Evolutionary conservation across 306 rosid species (phyloP).

Genomic region (Pachyrhizus erosus): DNA sequence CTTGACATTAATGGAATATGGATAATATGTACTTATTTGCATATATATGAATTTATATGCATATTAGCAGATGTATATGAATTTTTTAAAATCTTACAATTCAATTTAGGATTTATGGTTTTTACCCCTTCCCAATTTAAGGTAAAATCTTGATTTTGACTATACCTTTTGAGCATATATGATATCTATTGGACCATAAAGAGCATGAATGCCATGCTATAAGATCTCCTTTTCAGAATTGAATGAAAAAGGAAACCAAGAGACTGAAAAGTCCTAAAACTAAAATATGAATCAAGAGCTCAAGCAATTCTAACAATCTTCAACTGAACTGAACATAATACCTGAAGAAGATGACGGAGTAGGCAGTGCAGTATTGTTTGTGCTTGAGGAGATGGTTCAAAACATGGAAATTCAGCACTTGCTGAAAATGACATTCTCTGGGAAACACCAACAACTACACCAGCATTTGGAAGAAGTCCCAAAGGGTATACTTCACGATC

Average conservation of each 20-base stretch:
- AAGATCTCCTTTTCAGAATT: slow-evolving; percentile 13
- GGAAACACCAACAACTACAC: slow-evolving; percentile 93
- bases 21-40: not conserved
- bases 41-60: not conserved
- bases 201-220: not conserved
- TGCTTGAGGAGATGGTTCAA: slow-evolving; percentile 99
- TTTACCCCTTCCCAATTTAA: not conserved
- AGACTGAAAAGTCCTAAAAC: slow-evolving; percentile 14
- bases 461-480: slow-evolving; percentile 98
- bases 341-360: slow-evolving; percentile 98
- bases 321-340: slow-evolving; percentile 44
- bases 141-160: not conserved
- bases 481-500: slow-evolving; percentile 98
- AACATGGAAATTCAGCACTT: slow-evolving; percentile 96
- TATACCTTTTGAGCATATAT: not conserved
- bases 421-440: slow-evolving; percentile 97
- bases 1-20: not conserved
- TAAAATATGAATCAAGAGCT: not conserved
- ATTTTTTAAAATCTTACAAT: not conserved
- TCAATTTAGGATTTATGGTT: not conserved
- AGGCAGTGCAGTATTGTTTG: slow-evolving; percentile 97
- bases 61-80: too few relatives aligned
- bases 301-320: slow-evolving; percentile 20
- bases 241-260: slow-evolving; percentile 16
- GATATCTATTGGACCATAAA: slow-evolving; percentile 21